phyloP scores from a whole-genome alignment of 108 stramenopile genomes.

The Pseudonitzschia delicatissima region DNA sequence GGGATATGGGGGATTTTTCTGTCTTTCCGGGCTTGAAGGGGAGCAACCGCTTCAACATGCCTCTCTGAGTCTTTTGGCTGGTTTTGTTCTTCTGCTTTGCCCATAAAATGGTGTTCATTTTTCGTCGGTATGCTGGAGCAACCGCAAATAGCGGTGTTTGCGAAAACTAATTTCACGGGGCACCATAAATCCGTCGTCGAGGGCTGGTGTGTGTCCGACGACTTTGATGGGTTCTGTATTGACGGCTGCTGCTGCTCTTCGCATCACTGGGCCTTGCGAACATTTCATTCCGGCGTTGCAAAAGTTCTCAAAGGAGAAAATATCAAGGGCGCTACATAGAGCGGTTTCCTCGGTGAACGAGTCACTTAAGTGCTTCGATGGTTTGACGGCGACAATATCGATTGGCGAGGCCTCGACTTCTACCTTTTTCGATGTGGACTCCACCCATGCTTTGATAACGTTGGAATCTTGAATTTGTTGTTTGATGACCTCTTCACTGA shows the following conservation, averaged over 20 bases:
- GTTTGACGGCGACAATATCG: not conserved
- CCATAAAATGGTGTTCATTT: conserved; percentile 2
- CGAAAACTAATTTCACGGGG: conserved; percentile 13
- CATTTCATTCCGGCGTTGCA: not conserved
- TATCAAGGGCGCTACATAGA: conserved; percentile 11
- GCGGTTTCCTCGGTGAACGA: conserved; percentile 1
- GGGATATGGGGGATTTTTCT: not conserved
- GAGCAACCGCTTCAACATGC: conserved; percentile 1
- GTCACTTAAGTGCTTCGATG: conserved; percentile 1
- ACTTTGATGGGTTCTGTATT: not conserved
- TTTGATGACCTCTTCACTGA: too few species aligned
- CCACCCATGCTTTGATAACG: conserved; percentile 13
- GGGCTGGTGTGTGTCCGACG: not conserved
- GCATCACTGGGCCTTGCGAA: too few species aligned
- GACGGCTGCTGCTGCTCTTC: too few species aligned
- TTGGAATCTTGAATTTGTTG: too few species aligned
- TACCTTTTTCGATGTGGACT: not conserved
- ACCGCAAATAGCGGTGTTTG: not conserved
- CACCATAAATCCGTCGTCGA: not conserved
- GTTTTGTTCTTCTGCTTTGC: not conserved
- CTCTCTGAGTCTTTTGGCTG: too few species aligned
- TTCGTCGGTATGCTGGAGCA: not conserved
- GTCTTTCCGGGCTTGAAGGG: not conserved
- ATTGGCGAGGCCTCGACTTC: too few species aligned
- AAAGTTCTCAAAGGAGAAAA: conserved; percentile 1